Conservation (phyloP, 1,284 basidiomycete species). For the Malassezia globosa region DNA sequence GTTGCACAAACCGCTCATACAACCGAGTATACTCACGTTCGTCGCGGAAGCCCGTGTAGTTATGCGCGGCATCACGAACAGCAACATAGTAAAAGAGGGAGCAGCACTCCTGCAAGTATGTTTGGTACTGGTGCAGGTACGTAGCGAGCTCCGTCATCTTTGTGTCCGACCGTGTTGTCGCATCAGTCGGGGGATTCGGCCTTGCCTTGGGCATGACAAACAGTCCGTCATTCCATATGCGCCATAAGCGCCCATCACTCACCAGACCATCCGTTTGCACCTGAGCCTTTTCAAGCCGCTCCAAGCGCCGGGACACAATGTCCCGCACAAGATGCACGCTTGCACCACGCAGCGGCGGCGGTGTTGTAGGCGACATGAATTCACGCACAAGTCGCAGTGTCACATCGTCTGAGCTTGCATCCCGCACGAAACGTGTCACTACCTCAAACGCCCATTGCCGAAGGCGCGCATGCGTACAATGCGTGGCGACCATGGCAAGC, state of each 20-base stretch:
- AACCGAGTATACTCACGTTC: slow-evolving; percentile 1
- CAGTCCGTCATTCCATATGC: slow-evolving; percentile 1
- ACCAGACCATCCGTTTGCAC: background rate
- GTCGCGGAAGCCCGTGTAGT: slow-evolving; percentile 7
- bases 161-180: background rate
- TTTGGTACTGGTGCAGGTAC: slow-evolving; percentile 2
- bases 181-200: background rate
- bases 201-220: slow-evolving; percentile 2
- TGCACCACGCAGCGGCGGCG: slow-evolving; percentile 5
- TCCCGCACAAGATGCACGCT: slow-evolving; percentile 13
- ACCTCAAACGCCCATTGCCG: slow-evolving; percentile 4
- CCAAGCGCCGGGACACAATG: background rate
- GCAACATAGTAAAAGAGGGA: slow-evolving; percentile 13
- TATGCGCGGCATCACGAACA: slow-evolving; percentile 8
- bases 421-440: slow-evolving; percentile 2
- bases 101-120: slow-evolving; percentile 15
- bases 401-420: background rate
- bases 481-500: slow-evolving; percentile 1
- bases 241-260: slow-evolving; percentile 10
- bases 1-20: slow-evolving; percentile 7
- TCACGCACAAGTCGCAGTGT: slow-evolving; percentile 5
- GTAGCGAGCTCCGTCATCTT: background rate
- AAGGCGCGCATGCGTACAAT: background rate
- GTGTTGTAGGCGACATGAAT: slow-evolving; percentile 4
- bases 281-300: background rate